Conservation (phyloP, 495 filamentous ascomycete genomes). For the Parachaetomium inaequale region DNA sequence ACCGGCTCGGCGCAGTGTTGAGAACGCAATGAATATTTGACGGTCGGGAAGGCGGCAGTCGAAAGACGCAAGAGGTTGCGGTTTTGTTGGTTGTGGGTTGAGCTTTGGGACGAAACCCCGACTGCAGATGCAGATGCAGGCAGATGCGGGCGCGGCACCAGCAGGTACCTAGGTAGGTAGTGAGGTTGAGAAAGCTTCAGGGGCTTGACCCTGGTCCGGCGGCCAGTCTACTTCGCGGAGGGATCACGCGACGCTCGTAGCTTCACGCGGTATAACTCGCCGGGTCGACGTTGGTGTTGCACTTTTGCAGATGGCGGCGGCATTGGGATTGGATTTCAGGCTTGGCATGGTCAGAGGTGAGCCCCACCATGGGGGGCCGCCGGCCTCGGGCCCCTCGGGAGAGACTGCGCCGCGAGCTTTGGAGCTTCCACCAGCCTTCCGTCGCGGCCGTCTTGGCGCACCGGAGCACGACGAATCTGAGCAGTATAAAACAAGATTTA, state of each 20-base stretch:
- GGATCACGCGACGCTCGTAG: not conserved
- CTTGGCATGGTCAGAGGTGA: conserved; percentile 5
- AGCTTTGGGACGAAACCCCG: not conserved
- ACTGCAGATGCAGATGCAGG: not conserved
- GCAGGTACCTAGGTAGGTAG: no score
- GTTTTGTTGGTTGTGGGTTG: conserved; percentile 5
- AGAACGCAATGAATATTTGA: no score
- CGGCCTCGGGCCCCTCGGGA: not conserved
- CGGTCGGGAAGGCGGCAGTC: not conserved
- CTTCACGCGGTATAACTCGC: not conserved
- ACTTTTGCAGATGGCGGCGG: conserved; percentile 4
- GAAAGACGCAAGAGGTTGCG: not conserved
- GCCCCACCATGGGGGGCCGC: conserved; percentile 6
- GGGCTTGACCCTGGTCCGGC: not conserved
- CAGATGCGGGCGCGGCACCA: no score
- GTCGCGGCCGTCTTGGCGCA: not conserved
- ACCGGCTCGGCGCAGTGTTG: not conserved
- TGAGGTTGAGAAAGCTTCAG: not conserved
- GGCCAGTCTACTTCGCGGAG: not conserved
- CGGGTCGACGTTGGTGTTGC: not conserved
- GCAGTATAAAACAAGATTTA: not conserved
- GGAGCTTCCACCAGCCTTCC: not conserved
- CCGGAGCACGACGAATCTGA: not conserved
- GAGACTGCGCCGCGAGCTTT: no score
- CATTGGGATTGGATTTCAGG: conserved; percentile 5